Evolutionary conservation across 352 stramenopile species (phyloP), one percentile per base, ranked within the genome.

Genomic region (Globisporangium cylindrosporum): DNA sequence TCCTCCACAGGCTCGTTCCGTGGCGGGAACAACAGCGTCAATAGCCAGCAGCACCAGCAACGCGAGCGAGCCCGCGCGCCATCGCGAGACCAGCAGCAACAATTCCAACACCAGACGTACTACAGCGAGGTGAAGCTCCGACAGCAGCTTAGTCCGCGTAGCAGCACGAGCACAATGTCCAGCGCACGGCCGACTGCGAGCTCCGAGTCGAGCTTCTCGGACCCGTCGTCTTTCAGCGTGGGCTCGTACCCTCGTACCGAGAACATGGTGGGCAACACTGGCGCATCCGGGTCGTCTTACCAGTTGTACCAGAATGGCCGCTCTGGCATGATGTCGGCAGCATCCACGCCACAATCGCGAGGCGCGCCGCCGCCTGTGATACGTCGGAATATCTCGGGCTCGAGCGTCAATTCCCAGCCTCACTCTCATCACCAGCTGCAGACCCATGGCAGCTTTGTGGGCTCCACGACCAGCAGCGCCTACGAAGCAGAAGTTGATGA

Each of bases 1-100:
- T 68, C 67, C 3, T 62, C 61, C 20, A 25, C 67, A 3, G 43
- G 43, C 7, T 70, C 68, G n/a, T 78, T 79, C 58, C 70, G 75
- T 15, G 71, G 71, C 0, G 62, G 62, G 6, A 64, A 61, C 38
- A 62, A 32, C 7, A 74, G 41, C 58, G 66, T 29, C 7, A 56
- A 66, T 41, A 81, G 59, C 3, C 25, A 59, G 8, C 22, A 34
- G 14, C 22, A 34, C 29, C n/a, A 41, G 22, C 25, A 51, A 22
- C 24, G 38, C 25, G 48, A 51, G 1, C 62, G 62, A 24, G 2
- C 14, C n/a, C 32, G 51, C 7, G 62, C 51, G n/a, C 34, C 62
- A 18, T 59, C 48, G 2, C 32, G 54, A 38, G 62, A 59, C n/a
- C 62, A 38, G n/a, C 34, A 25, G 41, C 27, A 27, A 5, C 48